phyloP scores from a whole-genome alignment of 352 stramenopile species.

The Phytophthora sansomeana region DNA sequence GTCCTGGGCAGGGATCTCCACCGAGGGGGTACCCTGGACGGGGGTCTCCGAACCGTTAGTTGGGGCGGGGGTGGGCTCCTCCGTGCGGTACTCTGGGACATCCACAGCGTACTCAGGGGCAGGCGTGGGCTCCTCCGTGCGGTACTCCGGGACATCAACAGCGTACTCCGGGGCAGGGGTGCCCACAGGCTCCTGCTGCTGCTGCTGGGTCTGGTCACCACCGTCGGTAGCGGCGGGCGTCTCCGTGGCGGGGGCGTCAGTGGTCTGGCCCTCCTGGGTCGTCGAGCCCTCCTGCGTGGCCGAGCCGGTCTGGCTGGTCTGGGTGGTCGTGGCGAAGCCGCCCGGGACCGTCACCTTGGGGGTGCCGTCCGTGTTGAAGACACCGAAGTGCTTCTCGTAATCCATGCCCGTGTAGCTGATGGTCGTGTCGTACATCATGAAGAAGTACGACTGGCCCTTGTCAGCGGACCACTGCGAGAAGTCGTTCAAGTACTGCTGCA shows the following conservation, averaged over 20 bases:
- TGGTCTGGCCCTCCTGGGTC: conserved; percentile 6
- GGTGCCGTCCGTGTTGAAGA: conserved; percentile 41
- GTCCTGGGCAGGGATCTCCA: conserved; percentile 13
- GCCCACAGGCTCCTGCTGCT: not conserved
- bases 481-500: conserved; percentile 58
- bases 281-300: not conserved
- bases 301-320: not conserved
- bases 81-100: conserved; percentile 13
- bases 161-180: conserved; percentile 6
- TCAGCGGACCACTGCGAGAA: conserved; percentile 45
- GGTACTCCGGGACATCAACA: conserved; percentile 4
- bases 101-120: conserved; percentile 12
- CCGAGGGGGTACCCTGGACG: conserved; percentile 7
- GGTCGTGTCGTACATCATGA: conserved; percentile 75
- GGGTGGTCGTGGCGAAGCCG: not conserved
- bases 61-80: not conserved
- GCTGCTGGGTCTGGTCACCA: conserved; percentile 24
- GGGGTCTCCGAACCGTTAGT: not conserved
- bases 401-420: conserved; percentile 47
- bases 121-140: not conserved
- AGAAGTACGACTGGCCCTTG: conserved; percentile 52
- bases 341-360: conserved; percentile 51
- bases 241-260: conserved; percentile 3
- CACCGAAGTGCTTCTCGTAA: conserved; percentile 73
- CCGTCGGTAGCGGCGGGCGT: conserved; percentile 2